phyloP scores from a whole-genome alignment of 148 eudicot species.

The Agrostemma githago region DNA sequence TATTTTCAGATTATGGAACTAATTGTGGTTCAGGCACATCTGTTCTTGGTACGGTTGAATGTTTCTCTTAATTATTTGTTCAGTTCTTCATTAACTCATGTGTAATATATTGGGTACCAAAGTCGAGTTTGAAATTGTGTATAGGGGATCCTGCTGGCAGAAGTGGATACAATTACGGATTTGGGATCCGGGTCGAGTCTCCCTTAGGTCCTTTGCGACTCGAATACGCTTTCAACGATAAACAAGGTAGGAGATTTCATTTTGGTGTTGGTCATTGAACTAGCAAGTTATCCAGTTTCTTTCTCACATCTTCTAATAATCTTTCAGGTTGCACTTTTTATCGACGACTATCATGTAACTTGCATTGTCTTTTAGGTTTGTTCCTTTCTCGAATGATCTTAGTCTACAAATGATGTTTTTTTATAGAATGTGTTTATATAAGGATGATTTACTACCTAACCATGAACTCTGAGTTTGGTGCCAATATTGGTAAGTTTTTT shows the following conservation, averaged over 20 bases:
- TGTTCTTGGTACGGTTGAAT: constrained; percentile 62
- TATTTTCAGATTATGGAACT: constrained; percentile 91
- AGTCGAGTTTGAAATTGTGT: background rate
- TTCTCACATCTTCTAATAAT: background rate
- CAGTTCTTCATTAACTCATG: background rate
- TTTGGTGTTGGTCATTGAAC: constrained; percentile 92
- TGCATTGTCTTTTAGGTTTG: background rate
- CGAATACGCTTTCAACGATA: constrained; percentile 91
- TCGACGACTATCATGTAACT: background rate
- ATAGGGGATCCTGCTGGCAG: constrained; percentile 97
- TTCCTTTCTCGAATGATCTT: background rate
- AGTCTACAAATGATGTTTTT: constrained; percentile 1
- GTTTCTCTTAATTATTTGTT: background rate
- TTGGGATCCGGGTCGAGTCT: constrained; percentile 86
- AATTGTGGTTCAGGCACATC: constrained; percentile 82
- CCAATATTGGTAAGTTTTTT: too few relatives aligned
- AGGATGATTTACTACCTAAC: too few relatives aligned
- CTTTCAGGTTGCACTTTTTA: background rate
- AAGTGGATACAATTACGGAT: constrained; percentile 85
- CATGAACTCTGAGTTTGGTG: too few relatives aligned
- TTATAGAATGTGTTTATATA: too few relatives aligned
- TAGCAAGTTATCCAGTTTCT: constrained; percentile 22
- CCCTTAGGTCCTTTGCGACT: constrained; percentile 92
- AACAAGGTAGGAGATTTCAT: constrained; percentile 68
- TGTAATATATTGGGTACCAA: background rate